Base-by-base conservation (phyloP, 148 eudicot genomes). In the Cornus controversa region DNA sequence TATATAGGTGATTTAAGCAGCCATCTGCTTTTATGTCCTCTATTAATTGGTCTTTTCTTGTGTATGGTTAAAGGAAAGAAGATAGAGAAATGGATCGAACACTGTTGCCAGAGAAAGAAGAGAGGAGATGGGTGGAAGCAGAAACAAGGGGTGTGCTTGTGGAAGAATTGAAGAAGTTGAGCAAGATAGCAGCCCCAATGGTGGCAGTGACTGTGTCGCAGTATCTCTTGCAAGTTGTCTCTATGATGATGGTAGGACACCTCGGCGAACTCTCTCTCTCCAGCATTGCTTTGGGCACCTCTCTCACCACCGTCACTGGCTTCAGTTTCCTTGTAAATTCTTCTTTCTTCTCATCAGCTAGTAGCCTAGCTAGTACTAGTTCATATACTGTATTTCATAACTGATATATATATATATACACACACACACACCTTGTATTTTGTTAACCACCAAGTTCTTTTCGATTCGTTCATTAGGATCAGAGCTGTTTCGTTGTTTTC, bases 251-350 rank as follows among this genome's bases (percentile, higher is more conserved):
- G 82, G 83, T 82, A 1, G 89, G 87, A 3, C 91, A 84, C 67
- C 78, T 82, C 9, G 90, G 87, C 10, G 57, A 89, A 68, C 78
- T 89, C 66, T 47, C 83, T 13, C 80, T 86, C 69, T 78, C 91
- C 16, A 78, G 88, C 72, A 84, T 79, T 18, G 80, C 90, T 6
- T 74, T 89, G 25, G 86, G 89, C 64, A 74, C 83, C 29, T 89
- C 92, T 23, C 60, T 89, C 29, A 71, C 88, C 70, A 81, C 78
- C 67, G 85, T 89, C 50, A 74, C 88, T 10, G 90, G 92, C 66
- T 83, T 86, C 86, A 85, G 85, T 70, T 20, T 85, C 23, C 77
- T 85, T 22, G 89, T 80, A 69, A 16, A 22, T 15, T 73, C 62
- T 29, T 25, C 6, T 26, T 80, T n/a, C 7, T 15, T 40, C 45